phyloP scores from a whole-genome alignment of 805 yeast genomes.

The Yamadazyma kitorensis region DNA sequence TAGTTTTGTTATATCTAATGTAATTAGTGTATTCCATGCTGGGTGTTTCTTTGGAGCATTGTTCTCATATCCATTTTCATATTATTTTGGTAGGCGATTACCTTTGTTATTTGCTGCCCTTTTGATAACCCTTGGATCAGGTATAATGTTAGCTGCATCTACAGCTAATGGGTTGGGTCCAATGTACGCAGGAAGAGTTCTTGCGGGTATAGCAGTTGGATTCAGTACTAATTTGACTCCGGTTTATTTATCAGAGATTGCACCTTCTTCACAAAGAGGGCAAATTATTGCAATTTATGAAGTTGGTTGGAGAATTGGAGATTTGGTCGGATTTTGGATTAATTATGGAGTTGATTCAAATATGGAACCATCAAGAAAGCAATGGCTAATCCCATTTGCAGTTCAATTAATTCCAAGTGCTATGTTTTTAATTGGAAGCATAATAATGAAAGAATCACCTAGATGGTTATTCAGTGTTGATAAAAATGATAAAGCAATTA shows the following conservation, averaged over 20 bases:
- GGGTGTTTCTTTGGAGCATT: conserved; percentile 2
- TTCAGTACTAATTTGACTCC: conserved; percentile 1
- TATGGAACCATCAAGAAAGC: conserved; percentile 19
- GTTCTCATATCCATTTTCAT: neutral
- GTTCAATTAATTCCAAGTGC: conserved; percentile 37
- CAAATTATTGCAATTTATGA: conserved; percentile 14
- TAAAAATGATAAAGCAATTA: conserved; percentile 28
- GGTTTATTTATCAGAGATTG: conserved; percentile 1
- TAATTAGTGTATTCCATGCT: conserved; percentile 18
- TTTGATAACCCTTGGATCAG: conserved; percentile 11
- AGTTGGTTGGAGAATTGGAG: conserved; percentile 39
- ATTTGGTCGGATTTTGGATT: conserved; percentile 23
- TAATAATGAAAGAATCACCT: conserved; percentile 34
- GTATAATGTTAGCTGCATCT: conserved; percentile 1
- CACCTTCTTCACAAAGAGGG: neutral
- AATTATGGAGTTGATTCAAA: conserved; percentile 7
- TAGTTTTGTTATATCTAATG: conserved; percentile 14
- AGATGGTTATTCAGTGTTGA: conserved; percentile 34
- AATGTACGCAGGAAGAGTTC: conserved; percentile 1
- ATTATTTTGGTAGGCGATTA: conserved; percentile 1
- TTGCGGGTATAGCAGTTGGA: conserved; percentile 2
- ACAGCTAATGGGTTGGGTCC: neutral
- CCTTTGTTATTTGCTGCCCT: conserved; percentile 5
- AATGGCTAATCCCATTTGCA: conserved; percentile 41
- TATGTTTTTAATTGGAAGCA: conserved; percentile 29